Conservation (phyloP, 495 filamentous ascomycete genomes). For the Aspergillus indologenus region DNA sequence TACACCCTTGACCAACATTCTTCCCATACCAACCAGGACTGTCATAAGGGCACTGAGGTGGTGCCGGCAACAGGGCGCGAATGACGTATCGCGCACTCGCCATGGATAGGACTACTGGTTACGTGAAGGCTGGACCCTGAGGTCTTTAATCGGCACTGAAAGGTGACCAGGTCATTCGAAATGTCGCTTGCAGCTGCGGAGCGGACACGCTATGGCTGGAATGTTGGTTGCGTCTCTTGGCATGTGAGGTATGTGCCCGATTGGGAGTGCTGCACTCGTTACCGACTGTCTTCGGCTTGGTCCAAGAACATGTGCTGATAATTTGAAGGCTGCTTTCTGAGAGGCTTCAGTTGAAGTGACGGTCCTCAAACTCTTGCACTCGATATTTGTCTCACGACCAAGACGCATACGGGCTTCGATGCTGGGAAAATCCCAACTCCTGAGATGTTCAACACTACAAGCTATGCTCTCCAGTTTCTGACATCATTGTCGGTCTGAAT, state of each 20-base stretch:
- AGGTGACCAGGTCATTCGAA: constrained; percentile 3
- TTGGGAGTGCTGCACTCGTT: background rate
- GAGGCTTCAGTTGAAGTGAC: no score
- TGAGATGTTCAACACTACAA: background rate
- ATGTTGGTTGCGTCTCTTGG: background rate
- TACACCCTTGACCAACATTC: no score
- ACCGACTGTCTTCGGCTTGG: background rate
- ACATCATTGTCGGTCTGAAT: background rate
- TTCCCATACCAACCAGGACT: background rate
- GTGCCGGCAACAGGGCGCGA: background rate
- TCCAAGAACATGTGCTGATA: no score
- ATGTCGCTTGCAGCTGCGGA: background rate
- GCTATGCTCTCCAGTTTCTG: background rate
- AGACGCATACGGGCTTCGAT: background rate
- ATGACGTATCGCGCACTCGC: background rate
- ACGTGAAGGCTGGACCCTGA: no score
- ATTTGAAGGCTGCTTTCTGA: background rate
- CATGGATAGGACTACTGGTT: background rate
- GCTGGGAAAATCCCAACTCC: background rate
- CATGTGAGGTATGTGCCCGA: background rate
- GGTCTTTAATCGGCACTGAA: background rate
- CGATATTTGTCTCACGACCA: background rate
- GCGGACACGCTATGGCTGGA: background rate
- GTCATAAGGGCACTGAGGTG: background rate
- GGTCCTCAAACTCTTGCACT: background rate